Base-by-base conservation (phyloP, 768 basidiomycete species). In the Amanita pseudoporphyria region DNA sequence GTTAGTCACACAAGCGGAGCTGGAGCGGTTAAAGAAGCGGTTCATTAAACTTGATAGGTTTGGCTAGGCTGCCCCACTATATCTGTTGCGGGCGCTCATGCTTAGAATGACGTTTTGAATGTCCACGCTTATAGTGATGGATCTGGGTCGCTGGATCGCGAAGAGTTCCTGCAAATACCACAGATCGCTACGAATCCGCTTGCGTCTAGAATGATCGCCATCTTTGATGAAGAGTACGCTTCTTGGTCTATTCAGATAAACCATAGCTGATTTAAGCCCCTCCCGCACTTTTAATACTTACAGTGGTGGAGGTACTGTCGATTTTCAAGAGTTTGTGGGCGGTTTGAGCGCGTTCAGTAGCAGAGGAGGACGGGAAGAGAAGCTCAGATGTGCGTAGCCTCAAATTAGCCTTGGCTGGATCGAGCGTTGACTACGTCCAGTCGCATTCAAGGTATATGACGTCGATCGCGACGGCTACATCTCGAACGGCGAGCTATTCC, bases 361-460 rank as follows among this genome's bases (percentile, higher is more conserved):
- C 65, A 81, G 93, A 62, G 96, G 96, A 14, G 96, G 90, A 16
- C 75, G 95, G 53, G 96, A 99, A 60, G 96, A 98, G 70, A 99
- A 99, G 64, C 70, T 99, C 51, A 79, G 79, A 67, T 99, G 95
- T 96, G 54, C 51, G 90, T 78, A 12, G 21, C 40, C 28, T 41
- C 31, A 37, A 48, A 52, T 55, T 30, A 54, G 41, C 47, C 21
- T 47, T 32, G 33, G 49, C 56, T 32, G 51, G 33, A 53, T n/a
- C 35, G 21, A 42, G 4, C 12, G 19, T 28, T n/a, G 39, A 48
- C 47, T 19, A 12, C 13, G n/a, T 13, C 3, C 59, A 99, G 96
- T 99, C 61, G 96, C 96, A 21, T 99, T 99, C 81, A 98, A 98
- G 64, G 96, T 99, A 45, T 99, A 99, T 59, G 96, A 99, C 62